phyloP scores from a whole-genome alignment of 305 asterid genomes.

The Fraxinus velutina region DNA sequence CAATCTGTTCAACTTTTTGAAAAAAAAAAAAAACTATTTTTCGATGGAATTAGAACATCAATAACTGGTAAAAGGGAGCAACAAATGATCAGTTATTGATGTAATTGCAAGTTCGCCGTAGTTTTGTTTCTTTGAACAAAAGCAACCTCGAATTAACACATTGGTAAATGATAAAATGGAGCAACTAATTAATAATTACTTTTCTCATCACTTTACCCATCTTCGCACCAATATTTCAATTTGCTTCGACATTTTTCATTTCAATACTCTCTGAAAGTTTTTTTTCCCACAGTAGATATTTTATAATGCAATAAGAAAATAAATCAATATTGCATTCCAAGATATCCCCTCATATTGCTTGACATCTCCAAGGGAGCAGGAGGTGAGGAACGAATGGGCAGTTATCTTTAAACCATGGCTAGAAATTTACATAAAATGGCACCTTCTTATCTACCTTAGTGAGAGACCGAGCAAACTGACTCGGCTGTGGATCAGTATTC shows the following conservation, averaged over 20 bases:
- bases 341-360: not conserved
- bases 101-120: not conserved
- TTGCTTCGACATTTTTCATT: not conserved
- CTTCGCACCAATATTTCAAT: not conserved
- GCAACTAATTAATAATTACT: not conserved
- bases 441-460: slow-evolving; percentile 57
- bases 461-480: slow-evolving; percentile 86
- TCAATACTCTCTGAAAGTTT: not conserved
- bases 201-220: not conserved
- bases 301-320: not conserved
- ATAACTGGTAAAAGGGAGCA: not conserved
- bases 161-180: not conserved
- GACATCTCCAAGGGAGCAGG: not conserved
- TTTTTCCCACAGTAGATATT: not conserved
- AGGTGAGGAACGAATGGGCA: not conserved
- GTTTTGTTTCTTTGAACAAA: not conserved
- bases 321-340: not conserved
- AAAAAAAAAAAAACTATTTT: not conserved
- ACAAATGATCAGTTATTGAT: not conserved
- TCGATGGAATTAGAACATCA: not conserved
- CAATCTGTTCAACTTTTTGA: not conserved
- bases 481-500: slow-evolving; percentile 75
- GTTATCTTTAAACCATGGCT: not conserved
- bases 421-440: not conserved
- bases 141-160: not conserved